Base-by-base conservation (phyloP, 208 protist genomes). In the Crithidia brevicula region DNA sequence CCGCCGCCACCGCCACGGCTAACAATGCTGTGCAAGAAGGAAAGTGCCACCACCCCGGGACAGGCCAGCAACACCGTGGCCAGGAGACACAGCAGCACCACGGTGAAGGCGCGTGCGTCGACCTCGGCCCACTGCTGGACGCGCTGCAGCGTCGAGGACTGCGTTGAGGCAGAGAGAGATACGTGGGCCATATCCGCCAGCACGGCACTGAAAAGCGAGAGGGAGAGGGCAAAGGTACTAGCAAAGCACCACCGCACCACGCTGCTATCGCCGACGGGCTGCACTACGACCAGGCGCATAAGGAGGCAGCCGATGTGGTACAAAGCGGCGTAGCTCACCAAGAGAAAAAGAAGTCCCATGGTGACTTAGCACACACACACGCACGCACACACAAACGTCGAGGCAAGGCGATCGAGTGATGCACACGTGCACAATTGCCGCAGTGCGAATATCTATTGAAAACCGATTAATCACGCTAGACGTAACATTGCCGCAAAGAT, bases 251-350 rank as follows among this genome's bases (percentile, higher is more conserved):
- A 73, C 11, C 61, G 67, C 71, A 54, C 57, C 9, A 65, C 46
- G 18, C 46, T 61, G 46, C 53, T 43, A 16, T 71, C 50, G 6
- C 51, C 50, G 1, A 63, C 34, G n/a, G 58, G 36, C 47, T 75
- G 70, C 47, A 74, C 71, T 15, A 82, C 50, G 4, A 77, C 59
- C 2, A 71, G 74, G 16, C 60, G 45, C 67, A 80, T 74, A 33
- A 80, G 62, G 15, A 80, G 62, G 27, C 28, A 33, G 38, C 67
- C 75, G 22, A 72, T 25, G 59, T 77, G 69, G 69, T 47, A 76
- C 20, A 74, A 70, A 13, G 49, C 11, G 54, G 46, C 67, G 40
- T 74, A 79, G 45, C 47, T 68, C 61, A 53, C 61, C 6, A 43
- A 20, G 20, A 64, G 23, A 47, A 59, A 76, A 0, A 70, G 22